Evolutionary conservation across 805 yeast species (phyloP), one percentile per base, ranked within the genome.

Genomic region (Peterozyma xylosa): DNA sequence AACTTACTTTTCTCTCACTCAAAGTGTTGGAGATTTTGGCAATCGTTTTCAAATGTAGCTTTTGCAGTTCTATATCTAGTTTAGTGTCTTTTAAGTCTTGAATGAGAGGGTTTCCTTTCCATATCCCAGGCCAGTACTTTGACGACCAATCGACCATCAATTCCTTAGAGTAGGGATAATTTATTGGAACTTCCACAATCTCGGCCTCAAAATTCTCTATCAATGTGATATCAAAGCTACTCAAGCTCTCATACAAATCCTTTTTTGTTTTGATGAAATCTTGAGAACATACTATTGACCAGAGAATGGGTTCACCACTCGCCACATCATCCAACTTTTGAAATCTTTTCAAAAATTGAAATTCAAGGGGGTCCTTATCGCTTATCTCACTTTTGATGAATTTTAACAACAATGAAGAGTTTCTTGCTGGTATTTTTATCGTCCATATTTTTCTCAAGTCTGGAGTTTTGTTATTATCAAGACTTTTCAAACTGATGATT

Each of bases 21-120:
- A 53, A 41, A 9, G 48, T 35, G 3, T 55, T 51, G 11, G 73
- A 59, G 6, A 48, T 44, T 4, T 53, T 51, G 2, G 68, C 50
- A 16, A 70, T 55, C 11, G 42, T 37, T 1, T 45, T 35, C 29
- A 71, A 52, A 42, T 67, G 62, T 3, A 52, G 41, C 33, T 54
- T 53, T 41, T 78, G 79, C 27, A 56, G 56, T 0, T 52, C 63
- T 41, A 77, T 66, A 48, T 85, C 75, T 42, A 80, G 65, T 2
- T 53, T 53, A 17, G 79, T 67, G 7, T 76, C 78, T 29, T 82
- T 78, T 35, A 87, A 60, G 30, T 74, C 74, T 54, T 85, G 93
- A 47, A 80, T 78, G 51, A 80, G 70, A 0, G 96, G 95, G 55
- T 90, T 88, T 0, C 98, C 98, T 52, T 89, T 81, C 98, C 98